Percentiles rank a stretch among this genome's conserved stretches.
These are phyloP conservation scores for Neurospora sp. DNA, from an alignment of 495 filamentous ascomycete species.

Conservation along the genomic window DNA sequence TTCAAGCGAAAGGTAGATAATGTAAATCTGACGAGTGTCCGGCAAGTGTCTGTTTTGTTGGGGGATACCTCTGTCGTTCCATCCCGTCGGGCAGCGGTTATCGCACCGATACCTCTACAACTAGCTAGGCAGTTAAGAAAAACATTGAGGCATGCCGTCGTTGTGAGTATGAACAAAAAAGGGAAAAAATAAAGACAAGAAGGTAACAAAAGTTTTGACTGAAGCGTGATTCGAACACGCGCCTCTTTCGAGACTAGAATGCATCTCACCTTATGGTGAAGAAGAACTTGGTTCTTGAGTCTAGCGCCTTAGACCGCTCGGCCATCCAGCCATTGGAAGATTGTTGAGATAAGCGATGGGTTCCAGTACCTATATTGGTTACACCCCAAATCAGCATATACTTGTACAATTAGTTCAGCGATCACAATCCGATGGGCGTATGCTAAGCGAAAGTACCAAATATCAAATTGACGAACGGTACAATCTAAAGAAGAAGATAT, in stretches of 20 bases:
- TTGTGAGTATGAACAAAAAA: neutral
- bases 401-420: too few species aligned
- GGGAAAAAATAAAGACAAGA: neutral
- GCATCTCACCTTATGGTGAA: neutral
- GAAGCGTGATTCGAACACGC: neutral
- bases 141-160: too few species aligned
- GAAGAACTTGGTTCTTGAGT: neutral
- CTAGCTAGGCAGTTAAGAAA: too few species aligned
- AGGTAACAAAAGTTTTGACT: neutral
- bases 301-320: neutral
- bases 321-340: neutral
- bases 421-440: too few species aligned
- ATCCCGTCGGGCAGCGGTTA: neutral
- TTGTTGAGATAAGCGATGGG: neutral
- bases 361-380: too few species aligned
- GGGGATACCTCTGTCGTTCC: neutral
- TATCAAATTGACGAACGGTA: too few species aligned
- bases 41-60: neutral
- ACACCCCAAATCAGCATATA: too few species aligned
- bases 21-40: neutral
- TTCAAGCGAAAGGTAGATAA: neutral
- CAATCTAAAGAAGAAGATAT: too few species aligned
- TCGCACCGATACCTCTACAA: too few species aligned
- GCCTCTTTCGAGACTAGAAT: neutral
- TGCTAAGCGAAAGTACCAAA: too few species aligned